Percentiles rank a stretch among this genome's conserved stretches.
phyloP scores from a whole-genome alignment of 2,329 filamentous ascomycete genomes.

The Sclerotiophoma versabilis region DNA sequence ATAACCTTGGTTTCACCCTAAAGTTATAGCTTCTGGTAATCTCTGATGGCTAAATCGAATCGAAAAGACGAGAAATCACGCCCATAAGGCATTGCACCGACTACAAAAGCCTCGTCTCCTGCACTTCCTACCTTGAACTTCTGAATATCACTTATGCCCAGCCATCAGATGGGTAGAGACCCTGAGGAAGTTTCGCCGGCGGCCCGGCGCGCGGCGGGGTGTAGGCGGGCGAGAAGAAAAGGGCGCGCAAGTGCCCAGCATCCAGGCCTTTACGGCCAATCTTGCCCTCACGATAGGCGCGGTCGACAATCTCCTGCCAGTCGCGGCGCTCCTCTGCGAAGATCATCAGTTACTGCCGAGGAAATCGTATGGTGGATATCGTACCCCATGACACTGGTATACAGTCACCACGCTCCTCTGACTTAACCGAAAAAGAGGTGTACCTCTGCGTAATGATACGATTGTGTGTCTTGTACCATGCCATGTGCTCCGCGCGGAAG shows the following conservation, averaged over 20 bases:
- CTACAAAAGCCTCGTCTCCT: too few relatives aligned
- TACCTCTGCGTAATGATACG: constrained; percentile 2
- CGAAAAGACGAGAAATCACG: too few relatives aligned
- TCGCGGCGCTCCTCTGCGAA: neutral
- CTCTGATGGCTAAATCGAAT: too few relatives aligned
- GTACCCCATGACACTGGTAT: constrained; percentile 2
- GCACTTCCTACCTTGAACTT: too few relatives aligned
- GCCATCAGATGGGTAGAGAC: too few relatives aligned
- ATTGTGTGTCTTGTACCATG: constrained; percentile 3
- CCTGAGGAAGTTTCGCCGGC: neutral
- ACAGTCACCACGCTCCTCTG: neutral
- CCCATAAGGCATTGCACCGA: too few relatives aligned
- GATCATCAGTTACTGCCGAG: neutral
- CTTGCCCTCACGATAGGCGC: neutral
- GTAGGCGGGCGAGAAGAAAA: neutral
- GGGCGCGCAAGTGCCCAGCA: neutral
- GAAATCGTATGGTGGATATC: too few relatives aligned
- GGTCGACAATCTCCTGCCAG: neutral
- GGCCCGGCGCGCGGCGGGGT: neutral
- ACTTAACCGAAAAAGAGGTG: neutral
- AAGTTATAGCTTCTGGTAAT: too few relatives aligned
- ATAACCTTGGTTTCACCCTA: too few relatives aligned
- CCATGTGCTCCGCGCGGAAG: constrained; percentile 8
- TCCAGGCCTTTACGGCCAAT: neutral
- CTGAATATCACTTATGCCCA: too few relatives aligned